Evolutionary conservation across 108 stramenopile species (phyloP), one percentile per base, ranked within the genome.

Genomic region (Skeletonema costatum): DNA sequence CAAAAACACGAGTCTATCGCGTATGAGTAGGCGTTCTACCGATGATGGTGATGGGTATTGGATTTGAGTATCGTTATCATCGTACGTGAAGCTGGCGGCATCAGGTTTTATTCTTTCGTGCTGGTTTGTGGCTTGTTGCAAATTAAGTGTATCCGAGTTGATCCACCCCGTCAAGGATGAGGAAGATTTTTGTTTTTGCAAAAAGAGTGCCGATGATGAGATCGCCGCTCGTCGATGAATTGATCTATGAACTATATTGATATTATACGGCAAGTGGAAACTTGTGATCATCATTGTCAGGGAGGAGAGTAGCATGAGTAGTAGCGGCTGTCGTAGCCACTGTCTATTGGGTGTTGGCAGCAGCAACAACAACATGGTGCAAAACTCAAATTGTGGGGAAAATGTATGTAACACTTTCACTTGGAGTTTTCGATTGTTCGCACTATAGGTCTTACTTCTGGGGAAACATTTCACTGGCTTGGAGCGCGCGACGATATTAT

Each of bases 1-100:
- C 32, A 93, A 70, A 65, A 91, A 89, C 10, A 93, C 87, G 1
- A 75, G 50, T 60, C 90, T 70, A 59, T 88, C 89, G 2, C 89
- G 74, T 6, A 96, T 81, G 41, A 82, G 67, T 16, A 81, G 35
- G 2, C 36, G 25, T 69, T 96, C 91, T 8, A 93, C 81, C 1
- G 91, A 83, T n/a, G 95, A 93, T 59, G 87, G 84, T 41, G 63
- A 38, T 8, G 73, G 73, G 53, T 74, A 71, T 46, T 31, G 62
- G 30, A 71, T 39, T 32, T 71, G 42, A 38, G 70, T 61, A 21
- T 71, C 70, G 38, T 36, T 46, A 42, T 61, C 70, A 13, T 59
- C 70, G 35, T 61, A 7, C 8, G 13, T 61, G 30, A 14, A 7
- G 19, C n/a, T 38, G 16, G 1, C 9, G 25, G 2, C 46, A 25